Base-by-base conservation (phyloP, 2,329 filamentous ascomycete genomes). In the Dothistroma septosporum region DNA sequence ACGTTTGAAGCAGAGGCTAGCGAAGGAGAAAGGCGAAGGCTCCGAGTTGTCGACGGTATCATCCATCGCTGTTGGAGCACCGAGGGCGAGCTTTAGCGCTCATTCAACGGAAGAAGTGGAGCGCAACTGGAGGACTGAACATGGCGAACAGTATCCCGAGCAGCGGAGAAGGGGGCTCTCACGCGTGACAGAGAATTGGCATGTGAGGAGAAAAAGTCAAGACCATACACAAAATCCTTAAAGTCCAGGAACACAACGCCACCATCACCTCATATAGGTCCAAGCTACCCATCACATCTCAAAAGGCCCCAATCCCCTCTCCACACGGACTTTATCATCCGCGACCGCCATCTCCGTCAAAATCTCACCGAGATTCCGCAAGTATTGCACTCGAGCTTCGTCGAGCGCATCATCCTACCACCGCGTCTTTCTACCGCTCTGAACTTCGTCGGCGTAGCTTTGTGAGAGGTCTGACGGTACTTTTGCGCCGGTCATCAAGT, bases 1-100 rank as follows among this genome's bases (percentile, higher is more conserved):
- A 41, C 19, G 41, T 24, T 31, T 52, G 47, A n/a, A 19, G 41
- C 53, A 31, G 59, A 58, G n/a, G 22, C 50, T 53, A 11, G 24
- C 31, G 22, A 53, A 35, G 49, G 19, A n/a, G 37, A 44, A n/a
- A 2, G 37, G 16, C 37, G 12, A n/a, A 16, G 12, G n/a, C 7
- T 3, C 2, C 8, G 37, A 44, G 12, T 7, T 44, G 7, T 44
- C n/a, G 37, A 44, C 37, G 37, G 37, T 44, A 16, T 19, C 37
- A 2, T 44, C 37, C 16, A 44, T 44, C 37, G 37, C 12, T 16
- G 37, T 44, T 44, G 16, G 16, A n/a, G 7, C 12, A n/a, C 16
- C 37, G n/a, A 16, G 16, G 16, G 37, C 37, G 37, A 44, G 37
- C 16, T 44, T 44, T 7, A 44, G 37, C 8, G 16, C 37, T 2